Conservation (phyloP, 75 land plant genomes). For the Gnetum montanum region DNA sequence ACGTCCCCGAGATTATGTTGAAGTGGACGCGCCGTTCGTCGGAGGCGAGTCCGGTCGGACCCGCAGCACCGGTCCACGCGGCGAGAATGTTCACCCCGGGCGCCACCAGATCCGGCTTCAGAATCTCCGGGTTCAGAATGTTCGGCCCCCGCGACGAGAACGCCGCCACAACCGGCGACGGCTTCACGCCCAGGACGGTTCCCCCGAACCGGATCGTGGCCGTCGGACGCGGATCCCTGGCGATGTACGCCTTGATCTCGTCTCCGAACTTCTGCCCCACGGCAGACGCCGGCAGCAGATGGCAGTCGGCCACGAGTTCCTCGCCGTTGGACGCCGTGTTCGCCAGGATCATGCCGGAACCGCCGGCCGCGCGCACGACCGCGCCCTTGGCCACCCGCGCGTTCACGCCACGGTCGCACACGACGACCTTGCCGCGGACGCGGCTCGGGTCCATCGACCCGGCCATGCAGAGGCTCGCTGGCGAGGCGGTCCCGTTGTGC, state of each 20-base stretch:
- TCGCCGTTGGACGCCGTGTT: constrained; percentile 60
- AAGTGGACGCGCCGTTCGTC: constrained; percentile 33
- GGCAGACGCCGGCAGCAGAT: constrained; percentile 54
- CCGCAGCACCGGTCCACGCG: constrained; percentile 39
- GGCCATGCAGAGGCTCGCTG: constrained; percentile 44
- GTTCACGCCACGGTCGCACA: constrained; percentile 66
- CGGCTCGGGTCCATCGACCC: constrained; percentile 37
- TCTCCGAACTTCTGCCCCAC: constrained; percentile 36
- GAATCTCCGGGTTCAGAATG: constrained; percentile 18
- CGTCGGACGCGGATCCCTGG: constrained; percentile 14
- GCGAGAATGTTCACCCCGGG: constrained; percentile 63
- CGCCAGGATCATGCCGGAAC: constrained; percentile 58
- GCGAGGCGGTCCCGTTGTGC: too few species aligned
- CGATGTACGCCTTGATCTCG: constrained; percentile 26
- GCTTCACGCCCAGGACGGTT: constrained; percentile 37
- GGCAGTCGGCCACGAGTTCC: constrained; percentile 65
- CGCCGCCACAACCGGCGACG: constrained; percentile 60
- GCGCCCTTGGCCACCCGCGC: constrained; percentile 61
- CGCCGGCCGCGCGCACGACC: constrained; percentile 65
- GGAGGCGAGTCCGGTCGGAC: constrained; percentile 9
- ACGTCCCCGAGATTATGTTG: constrained; percentile 58
- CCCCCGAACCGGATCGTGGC: constrained; percentile 40
- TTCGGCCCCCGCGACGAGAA: constrained; percentile 81
- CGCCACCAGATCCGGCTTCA: constrained; percentile 51
- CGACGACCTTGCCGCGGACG: constrained; percentile 61